A percentile compares a stretch with the other conserved stretches of the same genome.
phyloP scores from a whole-genome alignment of 306 rosid species.

The Fragaria nilgerrensis region DNA sequence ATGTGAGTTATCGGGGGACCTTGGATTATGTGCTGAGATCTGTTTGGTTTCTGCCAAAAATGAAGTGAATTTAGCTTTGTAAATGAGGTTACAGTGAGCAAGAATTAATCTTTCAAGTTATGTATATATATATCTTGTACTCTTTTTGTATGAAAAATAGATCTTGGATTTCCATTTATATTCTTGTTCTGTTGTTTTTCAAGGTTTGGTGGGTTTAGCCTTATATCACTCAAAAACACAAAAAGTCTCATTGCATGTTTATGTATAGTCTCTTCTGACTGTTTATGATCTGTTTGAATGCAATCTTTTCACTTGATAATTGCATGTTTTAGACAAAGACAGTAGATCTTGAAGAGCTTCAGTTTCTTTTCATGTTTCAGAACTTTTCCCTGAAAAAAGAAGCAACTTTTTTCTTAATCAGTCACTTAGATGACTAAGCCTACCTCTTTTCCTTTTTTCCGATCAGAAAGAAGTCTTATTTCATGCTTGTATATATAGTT shows the following conservation, averaged over 20 bases:
- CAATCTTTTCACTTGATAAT: background rate
- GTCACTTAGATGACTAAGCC: background rate
- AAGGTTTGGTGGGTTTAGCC: background rate
- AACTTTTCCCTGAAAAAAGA: background rate
- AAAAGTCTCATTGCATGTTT: background rate
- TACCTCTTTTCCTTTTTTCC: background rate
- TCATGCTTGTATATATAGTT: background rate
- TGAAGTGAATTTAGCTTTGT: background rate
- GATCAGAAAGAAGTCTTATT: background rate
- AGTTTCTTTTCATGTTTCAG: background rate
- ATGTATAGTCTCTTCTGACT: background rate
- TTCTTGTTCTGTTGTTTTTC: background rate
- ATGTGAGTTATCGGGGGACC: background rate
- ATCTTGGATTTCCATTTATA: background rate
- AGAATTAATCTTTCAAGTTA: background rate
- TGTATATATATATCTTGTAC: background rate
- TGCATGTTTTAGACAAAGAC: background rate
- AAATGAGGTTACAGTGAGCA: background rate
- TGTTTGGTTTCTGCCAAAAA: constrained; percentile 4
- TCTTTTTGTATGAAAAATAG: background rate
- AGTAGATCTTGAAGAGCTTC: background rate
- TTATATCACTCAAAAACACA: background rate
- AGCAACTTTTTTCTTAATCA: background rate
- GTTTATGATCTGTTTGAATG: background rate
- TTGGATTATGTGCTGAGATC: background rate